These are phyloP conservation scores for Biscutella laevigata DNA, from an alignment of 441 rosid genomes.

Conservation along the genomic window DNA sequence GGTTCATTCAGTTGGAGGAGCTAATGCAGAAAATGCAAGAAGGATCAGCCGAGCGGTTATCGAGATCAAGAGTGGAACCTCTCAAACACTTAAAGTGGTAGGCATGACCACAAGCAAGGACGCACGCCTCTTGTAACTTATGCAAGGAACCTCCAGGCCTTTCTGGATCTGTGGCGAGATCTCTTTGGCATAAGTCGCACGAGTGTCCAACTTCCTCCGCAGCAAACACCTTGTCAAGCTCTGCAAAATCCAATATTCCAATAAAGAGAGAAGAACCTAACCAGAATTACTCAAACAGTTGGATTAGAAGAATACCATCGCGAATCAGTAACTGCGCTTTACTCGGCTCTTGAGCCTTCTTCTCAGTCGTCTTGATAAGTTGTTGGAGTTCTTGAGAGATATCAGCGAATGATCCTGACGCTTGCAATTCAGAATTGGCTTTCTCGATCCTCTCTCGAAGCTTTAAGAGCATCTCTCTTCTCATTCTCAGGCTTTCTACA, in stretches of 20 bases:
- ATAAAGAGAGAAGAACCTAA: too few relatives aligned
- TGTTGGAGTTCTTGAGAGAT: background rate
- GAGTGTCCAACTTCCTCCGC: constrained; percentile 18
- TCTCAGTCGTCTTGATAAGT: background rate
- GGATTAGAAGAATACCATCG: background rate
- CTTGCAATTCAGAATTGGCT: background rate
- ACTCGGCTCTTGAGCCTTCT: background rate
- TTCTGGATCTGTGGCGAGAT: constrained; percentile 24
- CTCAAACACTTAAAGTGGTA: constrained; percentile 23
- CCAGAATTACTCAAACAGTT: too few relatives aligned
- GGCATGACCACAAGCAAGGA: constrained; percentile 26
- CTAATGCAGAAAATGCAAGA: constrained; percentile 23
- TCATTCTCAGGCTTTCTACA: background rate
- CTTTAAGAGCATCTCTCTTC: background rate
- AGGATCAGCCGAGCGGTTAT: constrained; percentile 7
- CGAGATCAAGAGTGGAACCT: constrained; percentile 21
- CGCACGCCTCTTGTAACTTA: constrained; percentile 19
- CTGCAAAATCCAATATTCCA: background rate
- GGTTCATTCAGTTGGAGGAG: background rate
- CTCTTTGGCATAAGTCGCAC: constrained; percentile 20
- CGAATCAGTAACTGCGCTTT: background rate
- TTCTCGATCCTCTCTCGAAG: background rate
- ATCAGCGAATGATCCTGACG: background rate
- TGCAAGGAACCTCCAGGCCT: constrained; percentile 10
- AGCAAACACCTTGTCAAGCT: constrained; percentile 14